Conservation (phyloP, 2,329 filamentous ascomycete species). For the Verticillium isaacii region DNA sequence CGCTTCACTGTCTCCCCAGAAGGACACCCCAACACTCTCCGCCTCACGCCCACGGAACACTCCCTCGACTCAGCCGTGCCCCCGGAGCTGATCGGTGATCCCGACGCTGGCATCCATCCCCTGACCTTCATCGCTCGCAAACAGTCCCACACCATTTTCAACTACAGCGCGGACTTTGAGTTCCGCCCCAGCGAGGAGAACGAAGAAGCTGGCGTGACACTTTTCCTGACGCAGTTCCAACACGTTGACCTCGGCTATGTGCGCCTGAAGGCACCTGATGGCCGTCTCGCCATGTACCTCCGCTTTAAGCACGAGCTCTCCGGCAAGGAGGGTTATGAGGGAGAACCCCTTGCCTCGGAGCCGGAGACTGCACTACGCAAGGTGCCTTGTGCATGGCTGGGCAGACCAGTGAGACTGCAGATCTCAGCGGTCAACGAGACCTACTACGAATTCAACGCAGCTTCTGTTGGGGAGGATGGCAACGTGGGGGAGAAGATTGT, state of each 20-base stretch:
- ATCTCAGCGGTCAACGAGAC: constrained; percentile 39
- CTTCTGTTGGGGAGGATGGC: constrained; percentile 20
- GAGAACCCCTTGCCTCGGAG: not conserved
- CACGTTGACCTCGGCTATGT: constrained; percentile 43
- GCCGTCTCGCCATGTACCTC: constrained; percentile 1
- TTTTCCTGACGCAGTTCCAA: constrained; percentile 49
- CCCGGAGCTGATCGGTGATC: not conserved
- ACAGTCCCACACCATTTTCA: constrained; percentile 52
- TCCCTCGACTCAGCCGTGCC: constrained; percentile 31
- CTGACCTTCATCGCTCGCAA: constrained; percentile 46
- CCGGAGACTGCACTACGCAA: not conserved
- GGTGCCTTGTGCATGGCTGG: constrained; percentile 32
- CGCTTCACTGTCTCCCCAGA: constrained; percentile 40
- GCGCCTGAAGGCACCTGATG: not conserved
- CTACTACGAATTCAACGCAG: constrained; percentile 36
- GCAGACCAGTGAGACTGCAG: constrained; percentile 29
- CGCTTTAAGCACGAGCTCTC: not conserved
- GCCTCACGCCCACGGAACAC: constrained; percentile 40
- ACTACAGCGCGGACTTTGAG: constrained; percentile 39
- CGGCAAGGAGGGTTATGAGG: not conserved
- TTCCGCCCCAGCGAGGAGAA: constrained; percentile 31
- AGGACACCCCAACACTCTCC: constrained; percentile 36
- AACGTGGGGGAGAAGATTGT: constrained; percentile 22
- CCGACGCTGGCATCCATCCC: constrained; percentile 12
- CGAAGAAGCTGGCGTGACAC: constrained; percentile 47